These are phyloP conservation scores for Elongisporangium senticosum DNA, from an alignment of 352 stramenopile genomes.

Conservation along the genomic window DNA sequence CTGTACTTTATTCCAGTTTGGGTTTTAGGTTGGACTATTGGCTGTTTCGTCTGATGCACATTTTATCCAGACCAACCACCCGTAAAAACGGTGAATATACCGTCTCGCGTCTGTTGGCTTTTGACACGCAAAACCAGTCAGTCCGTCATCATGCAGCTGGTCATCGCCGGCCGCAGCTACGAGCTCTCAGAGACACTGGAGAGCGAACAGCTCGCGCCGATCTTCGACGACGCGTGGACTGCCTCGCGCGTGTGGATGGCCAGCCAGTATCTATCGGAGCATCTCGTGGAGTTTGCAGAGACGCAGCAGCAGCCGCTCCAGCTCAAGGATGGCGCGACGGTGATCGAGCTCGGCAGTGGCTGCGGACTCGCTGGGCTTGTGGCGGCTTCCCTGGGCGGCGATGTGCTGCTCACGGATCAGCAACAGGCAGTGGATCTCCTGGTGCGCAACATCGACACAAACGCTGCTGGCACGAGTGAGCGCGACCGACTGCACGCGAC, in stretches of 20 bases:
- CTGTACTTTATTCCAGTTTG: no score
- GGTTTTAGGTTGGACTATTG: no score
- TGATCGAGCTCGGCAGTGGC: constrained; percentile 78
- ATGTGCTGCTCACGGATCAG: constrained; percentile 75
- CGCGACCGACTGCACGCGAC: constrained; percentile 26
- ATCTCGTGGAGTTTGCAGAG: constrained; percentile 38
- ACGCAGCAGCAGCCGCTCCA: constrained; percentile 12
- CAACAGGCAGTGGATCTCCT: constrained; percentile 60
- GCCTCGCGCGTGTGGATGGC: constrained; percentile 70
- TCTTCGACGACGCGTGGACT: constrained; percentile 83
- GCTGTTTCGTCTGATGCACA: no score
- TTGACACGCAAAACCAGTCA: neutral
- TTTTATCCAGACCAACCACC: neutral
- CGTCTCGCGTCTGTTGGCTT: neutral
- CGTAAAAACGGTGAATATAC: neutral
- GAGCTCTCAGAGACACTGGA: constrained; percentile 73
- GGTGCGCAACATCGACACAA: constrained; percentile 45
- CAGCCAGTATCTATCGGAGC: constrained; percentile 58
- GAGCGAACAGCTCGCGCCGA: constrained; percentile 61
- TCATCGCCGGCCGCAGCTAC: constrained; percentile 37
- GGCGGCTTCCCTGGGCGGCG: constrained; percentile 46
- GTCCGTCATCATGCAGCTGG: neutral
- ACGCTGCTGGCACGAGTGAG: constrained; percentile 35
- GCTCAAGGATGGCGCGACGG: constrained; percentile 16
- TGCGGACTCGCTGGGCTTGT: constrained; percentile 73